phyloP scores from a whole-genome alignment of 2,329 filamentous ascomycete species.

The Phoma herbarum region DNA sequence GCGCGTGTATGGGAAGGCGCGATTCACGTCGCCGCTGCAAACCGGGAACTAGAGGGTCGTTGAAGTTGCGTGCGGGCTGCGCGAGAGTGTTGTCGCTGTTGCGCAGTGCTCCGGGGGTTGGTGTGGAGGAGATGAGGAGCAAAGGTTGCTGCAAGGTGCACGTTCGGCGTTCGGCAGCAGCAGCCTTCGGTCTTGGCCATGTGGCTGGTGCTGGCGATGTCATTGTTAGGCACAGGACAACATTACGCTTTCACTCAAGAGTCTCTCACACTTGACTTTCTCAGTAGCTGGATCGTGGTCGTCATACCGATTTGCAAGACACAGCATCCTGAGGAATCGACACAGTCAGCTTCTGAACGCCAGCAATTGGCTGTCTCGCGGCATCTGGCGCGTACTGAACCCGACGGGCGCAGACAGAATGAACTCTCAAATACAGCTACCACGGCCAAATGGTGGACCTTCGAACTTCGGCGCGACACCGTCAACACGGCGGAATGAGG shows the following conservation, averaged over 20 bases:
- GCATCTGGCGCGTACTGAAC: constrained; percentile 17
- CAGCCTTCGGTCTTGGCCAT: constrained; percentile 18
- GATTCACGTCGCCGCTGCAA: constrained; percentile 3
- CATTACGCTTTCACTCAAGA: constrained; percentile 9
- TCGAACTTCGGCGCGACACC: constrained; percentile 63
- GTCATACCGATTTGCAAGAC: not conserved
- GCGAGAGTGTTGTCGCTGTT: constrained; percentile 19
- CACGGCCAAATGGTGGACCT: constrained; percentile 64
- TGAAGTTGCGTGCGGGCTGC: constrained; percentile 20
- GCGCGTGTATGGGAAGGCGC: constrained; percentile 20
- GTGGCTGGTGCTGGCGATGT: constrained; percentile 28
- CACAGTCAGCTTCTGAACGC: not conserved
- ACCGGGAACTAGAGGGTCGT: not conserved
- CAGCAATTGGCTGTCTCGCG: not conserved
- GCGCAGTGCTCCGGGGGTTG: constrained; percentile 27
- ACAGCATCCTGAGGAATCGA: not conserved
- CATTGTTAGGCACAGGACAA: constrained; percentile 27
- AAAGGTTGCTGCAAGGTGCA: constrained; percentile 17
- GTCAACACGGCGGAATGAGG: constrained; percentile 57
- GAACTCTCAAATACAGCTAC: constrained; percentile 69
- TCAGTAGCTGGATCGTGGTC: not conserved
- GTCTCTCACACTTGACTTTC: not conserved
- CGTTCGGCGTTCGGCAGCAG: constrained; percentile 17
- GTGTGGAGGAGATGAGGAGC: constrained; percentile 19
- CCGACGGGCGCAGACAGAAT: constrained; percentile 46